These are phyloP conservation scores for Phoma herbarum DNA, from an alignment of 2,329 filamentous ascomycete species.

Conservation along the genomic window DNA sequence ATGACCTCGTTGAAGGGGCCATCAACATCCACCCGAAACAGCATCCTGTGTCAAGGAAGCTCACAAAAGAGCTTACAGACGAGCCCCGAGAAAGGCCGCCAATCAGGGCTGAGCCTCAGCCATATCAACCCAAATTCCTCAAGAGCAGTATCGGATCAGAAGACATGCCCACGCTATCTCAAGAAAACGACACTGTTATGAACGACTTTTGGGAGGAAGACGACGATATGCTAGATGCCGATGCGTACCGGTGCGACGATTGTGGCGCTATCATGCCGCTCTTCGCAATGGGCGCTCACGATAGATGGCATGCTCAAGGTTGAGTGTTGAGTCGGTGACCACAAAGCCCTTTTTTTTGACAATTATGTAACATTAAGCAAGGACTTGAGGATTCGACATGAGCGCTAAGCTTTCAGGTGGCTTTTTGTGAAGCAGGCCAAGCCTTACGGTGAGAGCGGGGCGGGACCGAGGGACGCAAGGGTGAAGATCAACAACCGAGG, in stretches of 20 bases:
- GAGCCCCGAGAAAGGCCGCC: background rate
- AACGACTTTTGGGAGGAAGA: constrained; percentile 42
- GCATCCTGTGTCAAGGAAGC: constrained; percentile 28
- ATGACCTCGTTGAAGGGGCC: background rate
- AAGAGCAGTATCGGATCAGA: constrained; percentile 39
- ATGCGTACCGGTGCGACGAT: constrained; percentile 54
- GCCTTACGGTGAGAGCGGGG: constrained; percentile 8
- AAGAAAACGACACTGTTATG: constrained; percentile 27
- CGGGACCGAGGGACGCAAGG: background rate
- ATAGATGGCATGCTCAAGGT: constrained; percentile 59
- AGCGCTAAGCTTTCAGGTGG: constrained; percentile 11
- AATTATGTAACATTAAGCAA: constrained; percentile 4
- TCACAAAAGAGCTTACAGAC: background rate
- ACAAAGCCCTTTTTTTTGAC: constrained; percentile 9
- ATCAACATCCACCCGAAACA: constrained; percentile 44
- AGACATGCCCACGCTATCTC: constrained; percentile 41
- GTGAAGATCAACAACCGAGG: constrained; percentile 16
- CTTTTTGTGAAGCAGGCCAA: background rate
- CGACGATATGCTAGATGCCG: constrained; percentile 42
- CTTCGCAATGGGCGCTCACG: constrained; percentile 68
- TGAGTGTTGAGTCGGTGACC: constrained; percentile 26
- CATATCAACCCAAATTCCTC: background rate
- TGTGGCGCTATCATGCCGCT: constrained; percentile 65
- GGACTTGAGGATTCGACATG: background rate
- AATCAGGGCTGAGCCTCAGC: constrained; percentile 19